These are phyloP conservation scores for Lactarius hengduanensis DNA, from an alignment of 768 basidiomycete species.

Conservation along the genomic window DNA sequence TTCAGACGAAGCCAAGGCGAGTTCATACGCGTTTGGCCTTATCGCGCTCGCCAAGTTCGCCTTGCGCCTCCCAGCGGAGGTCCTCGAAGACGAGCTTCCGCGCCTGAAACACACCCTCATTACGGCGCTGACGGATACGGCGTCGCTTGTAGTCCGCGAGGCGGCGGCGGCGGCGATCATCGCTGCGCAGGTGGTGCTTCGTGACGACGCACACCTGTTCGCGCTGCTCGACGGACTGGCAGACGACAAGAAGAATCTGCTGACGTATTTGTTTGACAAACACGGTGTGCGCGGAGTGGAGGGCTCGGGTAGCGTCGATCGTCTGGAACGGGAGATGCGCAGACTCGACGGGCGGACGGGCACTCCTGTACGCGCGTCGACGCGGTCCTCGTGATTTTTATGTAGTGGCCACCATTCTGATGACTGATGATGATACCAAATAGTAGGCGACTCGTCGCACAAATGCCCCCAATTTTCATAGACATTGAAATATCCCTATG, in stretches of 20 bases:
- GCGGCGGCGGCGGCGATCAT: conserved; percentile 81
- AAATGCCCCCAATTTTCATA: neutral
- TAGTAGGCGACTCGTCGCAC: neutral
- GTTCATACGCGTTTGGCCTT: conserved; percentile 78
- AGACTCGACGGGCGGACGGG: conserved; percentile 77
- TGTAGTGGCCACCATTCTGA: neutral
- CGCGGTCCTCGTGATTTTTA: conserved; percentile 10
- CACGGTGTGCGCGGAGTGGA: conserved; percentile 60
- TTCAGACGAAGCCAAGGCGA: conserved; percentile 54
- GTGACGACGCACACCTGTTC: conserved; percentile 83
- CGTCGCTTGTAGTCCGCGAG: conserved; percentile 78
- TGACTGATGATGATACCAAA: conserved; percentile 4
- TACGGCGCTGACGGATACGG: conserved; percentile 66
- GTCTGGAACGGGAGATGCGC: conserved; percentile 76
- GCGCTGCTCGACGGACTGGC: conserved; percentile 75
- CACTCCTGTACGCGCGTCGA: conserved; percentile 49
- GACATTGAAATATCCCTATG: neutral
- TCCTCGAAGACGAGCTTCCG: conserved; percentile 85
- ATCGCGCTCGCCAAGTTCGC: conserved; percentile 83
- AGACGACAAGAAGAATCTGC: conserved; percentile 87
- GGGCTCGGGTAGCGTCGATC: conserved; percentile 47
- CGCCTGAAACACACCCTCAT: conserved; percentile 70
- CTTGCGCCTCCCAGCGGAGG: conserved; percentile 73
- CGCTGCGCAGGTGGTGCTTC: conserved; percentile 77
- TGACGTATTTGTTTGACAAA: conserved; percentile 89